Conservation (phyloP, 1,139 yeast genomes). For the Suhomyces panamericanus region DNA sequence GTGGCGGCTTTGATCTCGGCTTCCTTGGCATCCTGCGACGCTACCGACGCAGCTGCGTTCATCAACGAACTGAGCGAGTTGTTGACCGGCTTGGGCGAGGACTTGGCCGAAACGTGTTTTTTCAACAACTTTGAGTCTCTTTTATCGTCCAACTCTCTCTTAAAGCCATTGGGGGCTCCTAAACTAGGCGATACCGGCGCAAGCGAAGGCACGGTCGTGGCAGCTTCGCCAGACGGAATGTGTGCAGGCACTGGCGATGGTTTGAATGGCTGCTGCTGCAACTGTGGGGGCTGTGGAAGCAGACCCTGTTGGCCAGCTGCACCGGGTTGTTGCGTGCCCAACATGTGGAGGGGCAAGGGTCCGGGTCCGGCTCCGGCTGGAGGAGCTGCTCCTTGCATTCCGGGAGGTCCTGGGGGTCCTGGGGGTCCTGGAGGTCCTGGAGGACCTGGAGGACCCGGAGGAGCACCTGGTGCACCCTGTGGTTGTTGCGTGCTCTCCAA, state of each 20-base stretch:
- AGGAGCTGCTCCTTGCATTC: constrained; percentile 14
- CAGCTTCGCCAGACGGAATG: constrained; percentile 6
- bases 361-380: constrained; percentile 9
- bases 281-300: constrained; percentile 31
- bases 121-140: constrained; percentile 26
- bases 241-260: constrained; percentile 23
- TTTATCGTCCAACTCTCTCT: constrained; percentile 44
- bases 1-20: constrained; percentile 9
- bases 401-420: constrained; percentile 1
- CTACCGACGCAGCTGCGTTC: constrained; percentile 30
- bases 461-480: constrained; percentile 16
- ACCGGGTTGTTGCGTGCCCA: constrained; percentile 8
- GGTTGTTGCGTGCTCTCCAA: constrained; percentile 48
- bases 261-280: constrained; percentile 26
- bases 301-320: constrained; percentile 14
- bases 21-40: constrained; percentile 12
- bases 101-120: constrained; percentile 17
- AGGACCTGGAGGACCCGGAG: constrained; percentile 1
- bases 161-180: constrained; percentile 12
- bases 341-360: constrained; percentile 8
- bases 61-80: constrained; percentile 29
- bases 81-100: constrained; percentile 17
- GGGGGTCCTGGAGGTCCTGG: constrained; percentile 3
- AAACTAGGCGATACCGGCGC: constrained; percentile 6
- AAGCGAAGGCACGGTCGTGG: constrained; percentile 2